A percentile compares a stretch with the other conserved stretches of the same genome.
These are phyloP conservation scores for Acacia confusa DNA, from an alignment of 306 rosid species.

Conservation along the genomic window DNA sequence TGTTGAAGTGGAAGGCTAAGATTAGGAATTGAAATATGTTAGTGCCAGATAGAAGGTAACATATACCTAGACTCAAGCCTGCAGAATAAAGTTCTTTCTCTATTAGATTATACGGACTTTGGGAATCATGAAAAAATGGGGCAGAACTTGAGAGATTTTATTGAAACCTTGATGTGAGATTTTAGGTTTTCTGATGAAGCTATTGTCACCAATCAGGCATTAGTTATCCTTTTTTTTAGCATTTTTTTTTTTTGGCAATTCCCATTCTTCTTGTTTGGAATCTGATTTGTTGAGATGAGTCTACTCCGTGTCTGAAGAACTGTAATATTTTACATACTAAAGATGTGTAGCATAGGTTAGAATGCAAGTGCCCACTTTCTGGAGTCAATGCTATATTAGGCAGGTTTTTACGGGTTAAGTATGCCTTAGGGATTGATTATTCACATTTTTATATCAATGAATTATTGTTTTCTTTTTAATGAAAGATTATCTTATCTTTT, in stretches of 20 bases:
- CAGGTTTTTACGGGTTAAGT: neutral
- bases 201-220: neutral
- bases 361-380: neutral
- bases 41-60: neutral
- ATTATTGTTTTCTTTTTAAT: conserved; percentile 1
- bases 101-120: conserved; percentile 2
- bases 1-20: conserved; percentile 10
- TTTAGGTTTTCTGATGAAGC: neutral
- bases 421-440: conserved; percentile 4
- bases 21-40: conserved; percentile 13
- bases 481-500: conserved; percentile 11
- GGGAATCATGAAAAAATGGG: neutral
- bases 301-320: conserved; percentile 4
- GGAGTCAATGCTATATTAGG: neutral
- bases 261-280: neutral
- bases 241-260: neutral
- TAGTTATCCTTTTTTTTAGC: neutral
- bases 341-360: neutral
- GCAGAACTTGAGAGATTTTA: neutral
- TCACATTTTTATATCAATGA: neutral
- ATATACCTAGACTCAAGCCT: neutral
- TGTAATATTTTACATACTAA: neutral
- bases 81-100: neutral
- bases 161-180: neutral
- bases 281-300: neutral